These are phyloP conservation scores for Xylaria sp. DNA, from an alignment of 2,329 filamentous ascomycete genomes.

Conservation along the genomic window DNA sequence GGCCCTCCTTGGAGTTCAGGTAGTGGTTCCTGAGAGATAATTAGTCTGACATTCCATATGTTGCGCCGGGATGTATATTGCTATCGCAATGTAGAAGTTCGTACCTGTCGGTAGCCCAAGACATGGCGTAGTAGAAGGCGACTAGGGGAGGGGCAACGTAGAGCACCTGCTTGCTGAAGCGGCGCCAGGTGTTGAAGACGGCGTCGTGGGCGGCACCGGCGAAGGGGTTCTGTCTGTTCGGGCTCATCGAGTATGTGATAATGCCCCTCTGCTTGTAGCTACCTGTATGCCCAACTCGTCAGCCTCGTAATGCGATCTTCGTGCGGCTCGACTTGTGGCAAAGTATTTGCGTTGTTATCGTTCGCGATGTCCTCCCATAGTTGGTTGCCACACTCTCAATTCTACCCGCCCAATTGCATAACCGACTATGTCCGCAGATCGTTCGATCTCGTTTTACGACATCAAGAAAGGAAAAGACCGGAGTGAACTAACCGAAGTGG, in stretches of 20 bases:
- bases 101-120: slow-evolving; percentile 92
- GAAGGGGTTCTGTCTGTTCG: slow-evolving; percentile 90
- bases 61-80: slow-evolving; percentile 5
- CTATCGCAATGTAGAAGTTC: slow-evolving; percentile 10
- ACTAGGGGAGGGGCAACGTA: slow-evolving; percentile 86
- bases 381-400: background rate
- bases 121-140: slow-evolving; percentile 81
- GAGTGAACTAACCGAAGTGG: slow-evolving; percentile 71
- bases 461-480: slow-evolving; percentile 3
- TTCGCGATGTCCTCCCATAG: background rate
- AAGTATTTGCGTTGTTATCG: background rate
- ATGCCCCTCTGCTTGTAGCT: slow-evolving; percentile 71
- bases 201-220: slow-evolving; percentile 81
- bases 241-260: slow-evolving; percentile 77
- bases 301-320: slow-evolving; percentile 39
- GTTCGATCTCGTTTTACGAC: slow-evolving; percentile 8
- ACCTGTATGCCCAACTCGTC: slow-evolving; percentile 53
- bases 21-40: slow-evolving; percentile 46
- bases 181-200: slow-evolving; percentile 94
- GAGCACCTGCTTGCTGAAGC: slow-evolving; percentile 85
- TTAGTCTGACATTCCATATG: slow-evolving; percentile 19
- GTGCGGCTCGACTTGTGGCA: background rate
- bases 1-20: slow-evolving; percentile 49
- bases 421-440: slow-evolving; percentile 4
- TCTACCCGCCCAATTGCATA: background rate